These are phyloP conservation scores for Ogataea corticis DNA, from an alignment of 805 yeast species.

Conservation along the genomic window DNA sequence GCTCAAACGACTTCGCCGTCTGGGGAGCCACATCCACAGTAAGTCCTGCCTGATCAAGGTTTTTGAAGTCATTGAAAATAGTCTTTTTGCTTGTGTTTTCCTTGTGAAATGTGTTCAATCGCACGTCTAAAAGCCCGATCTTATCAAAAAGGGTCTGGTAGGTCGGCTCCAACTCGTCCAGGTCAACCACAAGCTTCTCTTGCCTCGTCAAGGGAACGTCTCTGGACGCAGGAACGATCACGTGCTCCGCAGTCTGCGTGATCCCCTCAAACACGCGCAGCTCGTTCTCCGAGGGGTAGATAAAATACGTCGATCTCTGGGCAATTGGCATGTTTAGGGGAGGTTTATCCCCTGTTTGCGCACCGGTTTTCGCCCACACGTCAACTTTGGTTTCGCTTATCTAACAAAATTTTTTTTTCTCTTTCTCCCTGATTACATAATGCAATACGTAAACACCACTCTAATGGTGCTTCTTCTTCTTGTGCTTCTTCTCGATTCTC, in stretches of 20 bases:
- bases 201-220: conserved; percentile 17
- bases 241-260: conserved; percentile 11
- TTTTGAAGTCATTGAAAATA: conserved; percentile 22
- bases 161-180: conserved; percentile 6
- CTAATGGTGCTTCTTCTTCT: conserved; percentile 42
- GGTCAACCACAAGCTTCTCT: conserved; percentile 19
- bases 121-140: conserved; percentile 15
- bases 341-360: neutral
- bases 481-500: conserved; percentile 85
- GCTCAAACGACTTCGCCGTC: conserved; percentile 20
- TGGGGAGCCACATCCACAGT: conserved; percentile 33
- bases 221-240: conserved; percentile 22
- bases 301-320: conserved; percentile 24
- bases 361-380: no score
- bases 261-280: conserved; percentile 17
- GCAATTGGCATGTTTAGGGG: neutral
- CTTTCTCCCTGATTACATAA: no score
- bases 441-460: neutral
- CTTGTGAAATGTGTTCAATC: conserved; percentile 6
- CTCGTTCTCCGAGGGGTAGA: conserved; percentile 17
- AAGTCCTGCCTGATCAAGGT: conserved; percentile 20
- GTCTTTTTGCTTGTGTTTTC: conserved; percentile 9
- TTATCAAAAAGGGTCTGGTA: conserved; percentile 9
- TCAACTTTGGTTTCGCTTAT: no score
- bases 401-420: no score